A percentile compares a stretch with the other conserved stretches of the same genome.
phyloP scores from a whole-genome alignment of 116 monocot genomes.

The Iris pallida region DNA sequence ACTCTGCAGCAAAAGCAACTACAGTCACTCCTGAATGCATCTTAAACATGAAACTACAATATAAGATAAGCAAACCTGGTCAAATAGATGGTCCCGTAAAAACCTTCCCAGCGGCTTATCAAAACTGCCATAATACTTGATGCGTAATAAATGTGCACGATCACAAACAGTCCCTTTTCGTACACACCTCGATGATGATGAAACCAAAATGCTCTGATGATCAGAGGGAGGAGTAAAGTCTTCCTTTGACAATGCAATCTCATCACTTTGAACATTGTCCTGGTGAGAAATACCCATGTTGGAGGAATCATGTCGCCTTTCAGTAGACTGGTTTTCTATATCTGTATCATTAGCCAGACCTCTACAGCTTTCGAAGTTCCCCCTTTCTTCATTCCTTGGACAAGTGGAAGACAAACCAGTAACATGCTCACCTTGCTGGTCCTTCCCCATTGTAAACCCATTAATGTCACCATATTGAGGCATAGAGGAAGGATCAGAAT shows the following conservation, averaged over 20 bases:
- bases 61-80: conserved; percentile 46
- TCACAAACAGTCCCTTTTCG: conserved; percentile 97
- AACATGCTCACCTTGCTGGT: conserved; percentile 4
- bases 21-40: neutral
- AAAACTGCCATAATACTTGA: conserved; percentile 89
- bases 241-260: conserved; percentile 31
- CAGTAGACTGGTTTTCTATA: neutral
- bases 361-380: neutral
- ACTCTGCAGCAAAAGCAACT: conserved; percentile 24
- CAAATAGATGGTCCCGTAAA: conserved; percentile 81
- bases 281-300: conserved; percentile 3
- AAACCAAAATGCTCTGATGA: conserved; percentile 95
- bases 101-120: conserved; percentile 94
- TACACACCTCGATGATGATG: conserved; percentile 67
- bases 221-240: conserved; percentile 65
- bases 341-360: conserved; percentile 2
- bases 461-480: conserved; percentile 7
- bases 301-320: conserved; percentile 5
- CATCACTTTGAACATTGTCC: conserved; percentile 23
- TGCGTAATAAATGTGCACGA: conserved; percentile 86
- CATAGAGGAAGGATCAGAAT: neutral
- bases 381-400: neutral
- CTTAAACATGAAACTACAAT: conserved; percentile 6
- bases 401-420: neutral
- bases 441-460: conserved; percentile 6